Percentiles rank a stretch among this genome's conserved stretches.
Evolutionary conservation across 2,329 filamentous ascomycete genomes (phyloP).

Genomic region (Aureobasidium sp.): DNA sequence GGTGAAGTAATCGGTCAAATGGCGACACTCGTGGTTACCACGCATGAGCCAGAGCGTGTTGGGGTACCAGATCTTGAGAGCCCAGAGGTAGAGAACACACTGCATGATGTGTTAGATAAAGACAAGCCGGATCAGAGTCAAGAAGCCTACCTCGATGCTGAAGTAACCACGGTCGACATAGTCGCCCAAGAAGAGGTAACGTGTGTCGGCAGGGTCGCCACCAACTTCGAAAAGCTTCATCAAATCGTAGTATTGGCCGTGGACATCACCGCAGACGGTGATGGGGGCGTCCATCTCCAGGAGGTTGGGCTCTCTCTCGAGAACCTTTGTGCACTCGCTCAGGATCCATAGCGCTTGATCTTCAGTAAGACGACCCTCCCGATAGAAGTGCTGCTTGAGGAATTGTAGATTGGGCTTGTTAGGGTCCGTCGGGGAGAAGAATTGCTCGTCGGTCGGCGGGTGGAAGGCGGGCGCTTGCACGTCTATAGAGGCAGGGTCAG

Average conservation of each 20-base stretch:
- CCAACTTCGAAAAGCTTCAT: constrained; percentile 99
- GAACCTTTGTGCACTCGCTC: constrained; percentile 74
- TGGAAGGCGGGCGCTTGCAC: constrained; percentile 95
- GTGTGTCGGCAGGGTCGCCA: constrained; percentile 89
- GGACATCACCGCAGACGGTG: constrained; percentile 95
- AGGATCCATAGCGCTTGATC: constrained; percentile 97
- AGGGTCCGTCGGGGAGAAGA: constrained; percentile 79
- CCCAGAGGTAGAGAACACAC: constrained; percentile 97
- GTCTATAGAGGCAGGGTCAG: constrained; percentile 49
- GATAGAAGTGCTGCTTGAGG: constrained; percentile 96
- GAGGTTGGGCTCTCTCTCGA: constrained; percentile 86
- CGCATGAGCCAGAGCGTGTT: constrained; percentile 94
- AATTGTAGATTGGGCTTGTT: constrained; percentile 89
- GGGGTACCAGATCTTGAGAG: constrained; percentile 97
- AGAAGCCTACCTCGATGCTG: constrained; percentile 69
- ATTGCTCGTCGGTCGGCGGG: constrained; percentile 87
- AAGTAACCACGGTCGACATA: constrained; percentile 99
- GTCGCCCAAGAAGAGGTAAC: constrained; percentile 95
- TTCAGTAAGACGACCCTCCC: constrained; percentile 92
- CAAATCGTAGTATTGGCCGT: constrained; percentile 97
- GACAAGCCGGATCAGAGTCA: background rate
- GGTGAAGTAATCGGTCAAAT: constrained; percentile 99
- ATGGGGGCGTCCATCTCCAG: constrained; percentile 99
- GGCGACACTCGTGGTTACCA: constrained; percentile 96
- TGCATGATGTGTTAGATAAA: constrained; percentile 33